Evolutionary conservation across 1,284 basidiomycete genomes (phyloP), one percentile per base, ranked within the genome.

Genomic region (Pseudomicrostroma phylloplanum): DNA sequence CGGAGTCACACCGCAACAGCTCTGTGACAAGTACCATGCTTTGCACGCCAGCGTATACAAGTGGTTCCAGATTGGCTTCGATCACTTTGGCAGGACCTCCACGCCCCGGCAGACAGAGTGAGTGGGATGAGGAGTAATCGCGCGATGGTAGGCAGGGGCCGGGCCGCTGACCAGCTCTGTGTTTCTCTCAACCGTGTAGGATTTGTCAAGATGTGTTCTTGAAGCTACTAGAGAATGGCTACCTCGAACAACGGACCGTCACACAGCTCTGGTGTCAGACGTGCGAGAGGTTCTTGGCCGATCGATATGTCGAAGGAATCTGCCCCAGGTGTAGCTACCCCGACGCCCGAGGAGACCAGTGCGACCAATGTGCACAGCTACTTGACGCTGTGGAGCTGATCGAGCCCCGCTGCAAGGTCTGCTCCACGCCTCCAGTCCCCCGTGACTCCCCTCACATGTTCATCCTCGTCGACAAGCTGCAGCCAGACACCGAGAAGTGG

Each of bases 261-360:
- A 71, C 72, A 6, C 77, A 79, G 66, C 71, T 79, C 59, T 78
- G 63, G 62, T 79, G 77, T 59, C 65, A 70, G 48, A 68, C 63
- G 26, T 71, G 71, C 68, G 41, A 68, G 40, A 67, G 77, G 42
- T 79, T 78, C 68, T 64, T 79, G 15, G 77, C 77, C 17, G 77
- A 79, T 60, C 74, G 77, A 58, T 79, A 78, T 64, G 77, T 79
- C 11, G 73, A 78, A 57, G 77, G 77, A 23, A 65, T 63, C 42
- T 79, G 77, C 64, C 77, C 77, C n/a, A 72, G 72, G 55, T 79
- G 77, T 55, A 67, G 67, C 43, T 79, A 79, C 65, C 74, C 78
- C 56, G 94, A 97, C 71, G 96, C 94, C 43, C 89, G 96, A 55
- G 96, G 96, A 11, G 96, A 99, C 80, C 96, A 99, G 83, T 99